Evolutionary conservation across 2,329 filamentous ascomycete genomes (phyloP).

Genomic region (Beauveria rudraprayagi): DNA sequence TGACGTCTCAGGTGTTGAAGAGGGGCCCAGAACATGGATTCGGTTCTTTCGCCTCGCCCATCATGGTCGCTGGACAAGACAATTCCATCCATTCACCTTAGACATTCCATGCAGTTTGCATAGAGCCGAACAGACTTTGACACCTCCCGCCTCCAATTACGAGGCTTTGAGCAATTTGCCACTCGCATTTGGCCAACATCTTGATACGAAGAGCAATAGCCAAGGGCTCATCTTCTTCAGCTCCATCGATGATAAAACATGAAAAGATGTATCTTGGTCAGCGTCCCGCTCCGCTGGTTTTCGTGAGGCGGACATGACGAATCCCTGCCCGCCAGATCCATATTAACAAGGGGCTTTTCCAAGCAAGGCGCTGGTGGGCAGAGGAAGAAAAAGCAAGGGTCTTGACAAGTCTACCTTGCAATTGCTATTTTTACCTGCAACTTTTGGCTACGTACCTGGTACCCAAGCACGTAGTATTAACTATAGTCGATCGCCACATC

Average conservation of each 20-base stretch:
- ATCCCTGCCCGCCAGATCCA: conserved; percentile 4
- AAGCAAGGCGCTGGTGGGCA: neutral
- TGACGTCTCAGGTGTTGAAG: conserved; percentile 15
- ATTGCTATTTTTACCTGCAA: neutral
- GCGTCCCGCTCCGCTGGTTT: neutral
- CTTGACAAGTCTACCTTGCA: neutral
- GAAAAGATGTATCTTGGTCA: neutral
- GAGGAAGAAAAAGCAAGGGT: neutral
- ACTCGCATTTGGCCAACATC: too few species aligned
- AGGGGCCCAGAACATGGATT: neutral
- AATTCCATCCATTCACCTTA: neutral
- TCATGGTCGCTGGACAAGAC: neutral
- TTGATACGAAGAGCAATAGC: neutral
- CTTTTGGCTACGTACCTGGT: too few species aligned
- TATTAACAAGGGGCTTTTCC: neutral
- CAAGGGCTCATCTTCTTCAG: too few species aligned
- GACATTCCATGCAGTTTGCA: neutral
- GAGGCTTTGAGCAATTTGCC: too few species aligned
- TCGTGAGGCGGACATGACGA: neutral
- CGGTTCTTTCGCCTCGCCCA: neutral
- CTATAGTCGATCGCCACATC: too few species aligned
- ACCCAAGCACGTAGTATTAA: too few species aligned
- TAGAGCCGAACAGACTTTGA: too few species aligned
- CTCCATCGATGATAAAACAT: too few species aligned
- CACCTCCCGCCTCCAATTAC: too few species aligned